A percentile compares a stretch with the other conserved stretches of the same genome.
These are phyloP conservation scores for Trypanosoma congolense DNA, from an alignment of 208 protist species.

Conservation along the genomic window DNA sequence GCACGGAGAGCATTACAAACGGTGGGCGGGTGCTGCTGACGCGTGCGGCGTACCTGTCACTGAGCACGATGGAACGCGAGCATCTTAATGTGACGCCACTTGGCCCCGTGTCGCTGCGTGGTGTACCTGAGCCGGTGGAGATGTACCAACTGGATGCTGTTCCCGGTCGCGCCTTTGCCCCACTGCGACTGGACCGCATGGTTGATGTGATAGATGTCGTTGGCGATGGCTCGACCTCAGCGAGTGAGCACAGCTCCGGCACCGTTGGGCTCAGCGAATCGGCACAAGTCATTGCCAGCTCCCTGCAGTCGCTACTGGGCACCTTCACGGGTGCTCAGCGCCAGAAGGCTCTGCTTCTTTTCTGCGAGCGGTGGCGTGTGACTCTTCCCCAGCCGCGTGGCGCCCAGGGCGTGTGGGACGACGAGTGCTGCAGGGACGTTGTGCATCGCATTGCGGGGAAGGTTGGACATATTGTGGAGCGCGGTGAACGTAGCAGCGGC, in stretches of 20 bases:
- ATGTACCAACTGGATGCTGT: conserved; percentile 51
- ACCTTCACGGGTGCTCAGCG: neutral
- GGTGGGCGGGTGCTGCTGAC: conserved; percentile 3
- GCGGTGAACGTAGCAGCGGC: no score
- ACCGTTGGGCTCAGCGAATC: neutral
- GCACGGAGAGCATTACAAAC: conserved; percentile 1
- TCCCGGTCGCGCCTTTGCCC: conserved; percentile 25
- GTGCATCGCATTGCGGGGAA: neutral
- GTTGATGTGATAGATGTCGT: neutral
- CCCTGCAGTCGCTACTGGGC: neutral
- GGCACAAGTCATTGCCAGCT: neutral
- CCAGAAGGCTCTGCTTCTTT: neutral
- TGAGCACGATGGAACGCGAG: conserved; percentile 40
- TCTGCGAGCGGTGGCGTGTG: neutral
- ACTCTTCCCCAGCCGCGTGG: neutral
- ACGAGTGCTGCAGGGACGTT: neutral
- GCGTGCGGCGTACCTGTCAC: conserved; percentile 6
- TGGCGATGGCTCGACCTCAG: neutral
- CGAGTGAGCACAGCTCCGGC: neutral
- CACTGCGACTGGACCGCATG: conserved; percentile 30
- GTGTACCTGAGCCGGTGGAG: conserved; percentile 36
- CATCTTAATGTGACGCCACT: conserved; percentile 6
- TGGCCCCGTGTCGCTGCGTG: conserved; percentile 34
- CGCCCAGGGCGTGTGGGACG: neutral
- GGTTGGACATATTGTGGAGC: neutral